These are phyloP conservation scores for Buddleja alternifolia DNA, from an alignment of 257 asterid species.

Conservation along the genomic window DNA sequence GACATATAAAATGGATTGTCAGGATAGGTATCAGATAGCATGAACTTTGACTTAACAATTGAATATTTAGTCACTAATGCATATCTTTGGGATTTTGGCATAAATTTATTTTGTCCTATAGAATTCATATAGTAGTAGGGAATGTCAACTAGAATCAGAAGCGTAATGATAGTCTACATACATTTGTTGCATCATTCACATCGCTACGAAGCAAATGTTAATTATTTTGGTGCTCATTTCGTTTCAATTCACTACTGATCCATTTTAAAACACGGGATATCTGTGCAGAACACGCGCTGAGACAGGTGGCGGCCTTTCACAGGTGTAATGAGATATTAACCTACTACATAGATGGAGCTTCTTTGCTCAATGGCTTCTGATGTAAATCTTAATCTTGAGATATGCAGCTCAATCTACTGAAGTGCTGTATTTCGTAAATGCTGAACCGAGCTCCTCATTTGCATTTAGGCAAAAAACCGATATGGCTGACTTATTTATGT, in stretches of 20 bases:
- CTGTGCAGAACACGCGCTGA: conserved; percentile 75
- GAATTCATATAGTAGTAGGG: neutral
- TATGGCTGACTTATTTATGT: no score
- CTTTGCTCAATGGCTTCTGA: conserved; percentile 24
- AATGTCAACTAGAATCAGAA: neutral
- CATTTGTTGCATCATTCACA: neutral
- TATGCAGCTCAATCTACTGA: conserved; percentile 7
- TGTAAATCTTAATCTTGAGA: conserved; percentile 26
- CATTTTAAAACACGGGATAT: conserved; percentile 27
- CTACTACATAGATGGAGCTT: conserved; percentile 19
- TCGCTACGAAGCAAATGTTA: neutral
- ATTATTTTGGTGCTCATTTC: neutral
- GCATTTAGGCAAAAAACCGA: no score
- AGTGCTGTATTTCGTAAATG: no score
- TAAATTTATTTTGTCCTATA: neutral
- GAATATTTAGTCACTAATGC: neutral
- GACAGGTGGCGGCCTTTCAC: conserved; percentile 81
- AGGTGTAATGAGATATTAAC: conserved; percentile 49
- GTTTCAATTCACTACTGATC: conserved; percentile 6
- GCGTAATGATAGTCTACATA: neutral
- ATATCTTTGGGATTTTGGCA: neutral
- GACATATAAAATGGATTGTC: neutral
- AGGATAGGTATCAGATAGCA: neutral
- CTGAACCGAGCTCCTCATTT: no score
- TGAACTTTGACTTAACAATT: neutral